These are phyloP conservation scores for Microcos paniculata DNA, from an alignment of 345 rosid genomes.

Conservation along the genomic window DNA sequence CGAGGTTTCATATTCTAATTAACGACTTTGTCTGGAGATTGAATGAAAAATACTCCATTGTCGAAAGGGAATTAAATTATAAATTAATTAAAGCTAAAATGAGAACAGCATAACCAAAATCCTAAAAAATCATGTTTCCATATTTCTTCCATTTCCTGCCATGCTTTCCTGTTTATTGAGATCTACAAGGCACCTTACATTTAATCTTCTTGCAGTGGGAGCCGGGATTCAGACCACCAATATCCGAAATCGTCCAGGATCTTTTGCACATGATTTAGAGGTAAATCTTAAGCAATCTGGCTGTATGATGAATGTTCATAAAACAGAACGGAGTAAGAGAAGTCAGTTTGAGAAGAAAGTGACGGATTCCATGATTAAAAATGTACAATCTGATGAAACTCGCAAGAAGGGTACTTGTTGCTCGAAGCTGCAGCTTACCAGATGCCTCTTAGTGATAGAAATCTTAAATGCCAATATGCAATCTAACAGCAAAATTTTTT, in stretches of 20 bases:
- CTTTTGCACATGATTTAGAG: constrained; percentile 63
- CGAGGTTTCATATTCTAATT: background rate
- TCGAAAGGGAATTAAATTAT: background rate
- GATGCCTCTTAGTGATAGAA: constrained; percentile 2
- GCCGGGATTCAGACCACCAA: constrained; percentile 83
- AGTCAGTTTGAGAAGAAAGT: background rate
- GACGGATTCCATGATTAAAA: background rate
- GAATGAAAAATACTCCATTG: background rate
- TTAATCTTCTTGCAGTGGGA: constrained; percentile 49
- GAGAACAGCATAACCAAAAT: background rate
- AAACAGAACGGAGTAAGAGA: background rate
- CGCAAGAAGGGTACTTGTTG: background rate
- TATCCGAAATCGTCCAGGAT: constrained; percentile 89
- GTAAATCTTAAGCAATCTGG: background rate
- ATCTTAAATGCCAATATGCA: background rate
- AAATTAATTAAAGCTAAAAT: background rate
- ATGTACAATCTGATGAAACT: background rate
- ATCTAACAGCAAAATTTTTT: background rate
- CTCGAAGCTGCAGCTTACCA: background rate
- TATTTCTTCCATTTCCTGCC: background rate
- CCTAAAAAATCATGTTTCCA: background rate
- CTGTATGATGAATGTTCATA: background rate
- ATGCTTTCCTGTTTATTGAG: background rate
- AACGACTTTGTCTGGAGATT: background rate
- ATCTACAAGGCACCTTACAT: background rate